Percentiles rank a stretch among this genome's conserved stretches.
Evolutionary conservation across 2,329 filamentous ascomycete species (phyloP).

Genomic region (Ascochyta fabae): DNA sequence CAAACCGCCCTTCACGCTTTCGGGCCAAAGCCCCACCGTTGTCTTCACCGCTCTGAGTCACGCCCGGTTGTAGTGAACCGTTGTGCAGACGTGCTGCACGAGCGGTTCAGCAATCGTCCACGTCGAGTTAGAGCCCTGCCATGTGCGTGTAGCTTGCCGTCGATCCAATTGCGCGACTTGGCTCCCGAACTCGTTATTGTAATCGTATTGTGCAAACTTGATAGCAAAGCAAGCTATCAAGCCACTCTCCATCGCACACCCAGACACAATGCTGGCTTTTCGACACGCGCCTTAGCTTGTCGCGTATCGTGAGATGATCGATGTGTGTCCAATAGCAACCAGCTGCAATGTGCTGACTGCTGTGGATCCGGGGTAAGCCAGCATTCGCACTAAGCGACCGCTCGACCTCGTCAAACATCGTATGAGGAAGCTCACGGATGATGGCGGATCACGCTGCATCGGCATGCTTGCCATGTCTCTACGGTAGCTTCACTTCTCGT

Average conservation of each 20-base stretch:
- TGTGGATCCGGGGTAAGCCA: slow-evolving; percentile 18
- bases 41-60: slow-evolving; percentile 30
- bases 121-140: slow-evolving; percentile 12
- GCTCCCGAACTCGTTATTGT: slow-evolving; percentile 7
- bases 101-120: slow-evolving; percentile 15
- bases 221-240: not conserved
- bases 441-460: slow-evolving; percentile 3
- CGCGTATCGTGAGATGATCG: slow-evolving; percentile 5
- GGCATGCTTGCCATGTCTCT: slow-evolving; percentile 5
- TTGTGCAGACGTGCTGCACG: slow-evolving; percentile 17
- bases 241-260: not conserved
- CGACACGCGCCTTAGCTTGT: not conserved
- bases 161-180: slow-evolving; percentile 11
- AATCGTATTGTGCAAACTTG: not conserved
- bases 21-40: slow-evolving; percentile 13
- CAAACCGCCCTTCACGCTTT: slow-evolving; percentile 9
- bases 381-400: slow-evolving; percentile 8
- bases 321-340: not conserved
- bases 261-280: not conserved
- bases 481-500: slow-evolving; percentile 10
- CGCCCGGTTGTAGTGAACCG: slow-evolving; percentile 9
- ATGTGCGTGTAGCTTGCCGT: slow-evolving; percentile 10
- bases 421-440: slow-evolving; percentile 9
- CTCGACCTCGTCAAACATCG: not conserved
- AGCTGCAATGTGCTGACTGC: slow-evolving; percentile 5